These are phyloP conservation scores for Styphnolobium japonicum DNA, from an alignment of 306 rosid species.

Conservation along the genomic window DNA sequence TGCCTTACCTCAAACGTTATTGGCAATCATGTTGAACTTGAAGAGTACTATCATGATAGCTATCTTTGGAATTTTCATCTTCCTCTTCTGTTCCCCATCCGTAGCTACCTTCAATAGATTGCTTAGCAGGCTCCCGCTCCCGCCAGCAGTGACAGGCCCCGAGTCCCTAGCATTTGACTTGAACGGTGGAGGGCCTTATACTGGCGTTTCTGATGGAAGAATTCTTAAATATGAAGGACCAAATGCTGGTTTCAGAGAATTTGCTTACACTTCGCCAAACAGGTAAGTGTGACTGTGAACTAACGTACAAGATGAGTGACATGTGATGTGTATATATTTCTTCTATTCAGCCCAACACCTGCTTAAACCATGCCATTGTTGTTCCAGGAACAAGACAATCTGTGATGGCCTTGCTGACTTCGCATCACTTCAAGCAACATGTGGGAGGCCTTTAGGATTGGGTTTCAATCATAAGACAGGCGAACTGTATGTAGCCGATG, in stretches of 20 bases:
- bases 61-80: background rate
- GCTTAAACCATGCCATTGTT: background rate
- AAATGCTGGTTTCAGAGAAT: conserved; percentile 21
- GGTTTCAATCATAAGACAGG: conserved; percentile 32
- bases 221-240: conserved; percentile 27
- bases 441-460: conserved; percentile 64
- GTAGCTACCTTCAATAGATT: background rate
- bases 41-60: background rate
- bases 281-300: conserved; percentile 25
- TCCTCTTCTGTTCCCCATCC: conserved; percentile 24
- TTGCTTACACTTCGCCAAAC: conserved; percentile 34
- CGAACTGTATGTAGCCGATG: conserved; percentile 41
- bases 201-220: conserved; percentile 43
- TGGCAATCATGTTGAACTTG: background rate
- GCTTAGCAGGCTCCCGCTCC: conserved; percentile 27
- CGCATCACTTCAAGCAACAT: conserved; percentile 30
- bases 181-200: conserved; percentile 36
- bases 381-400: conserved; percentile 31
- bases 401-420: conserved; percentile 51
- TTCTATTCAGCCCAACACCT: background rate
- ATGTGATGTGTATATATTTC: background rate
- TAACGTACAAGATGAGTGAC: background rate
- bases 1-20: background rate
- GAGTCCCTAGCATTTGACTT: conserved; percentile 40
- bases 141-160: conserved; percentile 33